Percentiles rank a stretch among this genome's conserved stretches.
Conservation (phyloP, 2,329 filamentous ascomycete genomes). For the Akanthomyces lecanii region DNA sequence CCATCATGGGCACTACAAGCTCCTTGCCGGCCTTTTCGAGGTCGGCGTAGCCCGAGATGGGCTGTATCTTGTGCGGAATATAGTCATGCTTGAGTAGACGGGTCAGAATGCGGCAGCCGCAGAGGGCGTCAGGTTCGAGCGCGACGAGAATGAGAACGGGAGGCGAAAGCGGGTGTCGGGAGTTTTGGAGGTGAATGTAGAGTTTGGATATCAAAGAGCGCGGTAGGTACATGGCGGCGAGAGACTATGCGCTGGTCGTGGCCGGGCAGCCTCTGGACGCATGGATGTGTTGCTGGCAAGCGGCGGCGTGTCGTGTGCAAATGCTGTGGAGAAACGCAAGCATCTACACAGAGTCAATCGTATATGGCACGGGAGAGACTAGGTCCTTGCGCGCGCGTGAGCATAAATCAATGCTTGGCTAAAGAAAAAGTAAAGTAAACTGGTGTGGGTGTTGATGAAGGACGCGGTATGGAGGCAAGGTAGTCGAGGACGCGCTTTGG, state of each 20-base stretch:
- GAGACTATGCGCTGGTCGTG: background rate
- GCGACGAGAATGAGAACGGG: conserved; percentile 89
- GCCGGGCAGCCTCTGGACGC: conserved; percentile 3
- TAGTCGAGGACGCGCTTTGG: conserved; percentile 6
- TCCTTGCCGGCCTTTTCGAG: conserved; percentile 74
- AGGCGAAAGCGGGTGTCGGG: conserved; percentile 83
- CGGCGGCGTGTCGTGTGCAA: background rate
- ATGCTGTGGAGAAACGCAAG: background rate
- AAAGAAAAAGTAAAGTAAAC: conserved; percentile 7
- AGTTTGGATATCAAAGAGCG: conserved; percentile 83
- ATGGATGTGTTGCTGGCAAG: background rate
- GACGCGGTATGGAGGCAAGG: conserved; percentile 3
- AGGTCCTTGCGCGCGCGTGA: background rate
- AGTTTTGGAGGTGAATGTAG: conserved; percentile 82
- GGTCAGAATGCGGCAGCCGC: conserved; percentile 90
- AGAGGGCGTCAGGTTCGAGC: conserved; percentile 91
- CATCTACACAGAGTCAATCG: background rate
- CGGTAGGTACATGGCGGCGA: conserved; percentile 79
- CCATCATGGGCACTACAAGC: conserved; percentile 81
- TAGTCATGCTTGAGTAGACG: conserved; percentile 95
- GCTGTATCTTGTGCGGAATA: conserved; percentile 95
- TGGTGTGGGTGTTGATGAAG: conserved; percentile 11
- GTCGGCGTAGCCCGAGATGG: conserved; percentile 88
- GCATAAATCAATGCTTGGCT: conserved; percentile 8
- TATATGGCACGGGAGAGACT: background rate